A percentile compares a stretch with the other conserved stretches of the same genome.
phyloP scores from a whole-genome alignment of 805 yeast genomes.

The Saccharomycopsis microspora region DNA sequence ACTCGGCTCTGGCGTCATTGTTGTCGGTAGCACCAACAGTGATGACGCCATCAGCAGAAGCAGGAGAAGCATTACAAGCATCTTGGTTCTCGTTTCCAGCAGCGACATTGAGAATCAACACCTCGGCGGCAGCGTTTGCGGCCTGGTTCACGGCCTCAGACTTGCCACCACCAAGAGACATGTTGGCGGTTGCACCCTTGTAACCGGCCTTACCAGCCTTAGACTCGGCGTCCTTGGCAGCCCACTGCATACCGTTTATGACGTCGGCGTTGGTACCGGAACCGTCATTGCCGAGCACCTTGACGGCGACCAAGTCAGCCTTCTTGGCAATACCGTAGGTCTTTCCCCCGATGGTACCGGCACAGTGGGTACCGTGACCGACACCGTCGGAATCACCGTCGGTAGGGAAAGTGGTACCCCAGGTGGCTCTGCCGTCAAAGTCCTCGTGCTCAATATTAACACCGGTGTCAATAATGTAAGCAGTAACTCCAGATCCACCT shows the following conservation, averaged over 20 bases:
- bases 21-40: constrained; percentile 40
- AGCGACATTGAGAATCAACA: constrained; percentile 48
- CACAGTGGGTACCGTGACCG: constrained; percentile 60
- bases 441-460: constrained; percentile 41
- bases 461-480: constrained; percentile 47
- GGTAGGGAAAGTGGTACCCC: constrained; percentile 45
- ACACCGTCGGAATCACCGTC: constrained; percentile 40
- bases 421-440: constrained; percentile 46
- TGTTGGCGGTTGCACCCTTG: constrained; percentile 55
- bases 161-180: constrained; percentile 52
- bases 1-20: constrained; percentile 36
- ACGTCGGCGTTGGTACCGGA: constrained; percentile 51
- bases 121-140: constrained; percentile 44
- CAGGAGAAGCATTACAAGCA: constrained; percentile 51
- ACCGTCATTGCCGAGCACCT: constrained; percentile 47
- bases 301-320: constrained; percentile 46
- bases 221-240: constrained; percentile 24
- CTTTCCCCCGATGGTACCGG: constrained; percentile 50
- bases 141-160: constrained; percentile 46
- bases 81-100: constrained; percentile 54
- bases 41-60: constrained; percentile 42
- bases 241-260: constrained; percentile 50
- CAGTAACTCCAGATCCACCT: constrained; percentile 50
- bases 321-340: constrained; percentile 52
- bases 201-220: constrained; percentile 42